Base-by-base conservation (phyloP, 495 filamentous ascomycete species). In the Penicillium verhagenii region DNA sequence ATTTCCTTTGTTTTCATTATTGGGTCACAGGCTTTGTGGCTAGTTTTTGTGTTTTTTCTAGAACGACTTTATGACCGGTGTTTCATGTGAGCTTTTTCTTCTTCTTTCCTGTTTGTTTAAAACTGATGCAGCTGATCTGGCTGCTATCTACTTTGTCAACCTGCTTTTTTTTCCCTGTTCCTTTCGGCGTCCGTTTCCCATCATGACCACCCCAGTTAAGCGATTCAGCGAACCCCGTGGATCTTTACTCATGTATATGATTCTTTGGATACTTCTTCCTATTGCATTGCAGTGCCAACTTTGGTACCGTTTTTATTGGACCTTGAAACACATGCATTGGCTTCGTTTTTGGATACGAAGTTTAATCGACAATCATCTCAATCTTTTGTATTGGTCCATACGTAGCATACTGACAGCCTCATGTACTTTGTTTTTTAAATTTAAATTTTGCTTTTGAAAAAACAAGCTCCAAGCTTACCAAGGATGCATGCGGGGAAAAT, bases 31-130 rank as follows among this genome's bases (percentile, higher is more conserved):
- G 33, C 33, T 16, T n/a, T 20, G 45, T 38, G 6, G 16, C 53
- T 45, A 40, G 52, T 31, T 24, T 54, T 47, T 23, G 21, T 48
- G 51, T 50, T 3, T 45, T 53, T 60, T 52, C 53, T 54, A 57
- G 42, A 52, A 68, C 48, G 65, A 68, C 57, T 56, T 66, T 20
- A 68, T 61, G 65, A 68, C 52, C 38, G 65, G 65, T 65, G 65
- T 68, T 66, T 39, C 35, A 58, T 58, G 50, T 51, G 31, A 35
- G 14, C 13, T 35, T 35, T 52, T 53, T 29, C 20, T 25, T 35
- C 52, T 53, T 29, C 20, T 25, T 50, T 53, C 37, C n/a, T 54
- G 16, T 52, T 52, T n/a, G 49, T 56, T 45, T 21, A 26, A 33
- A 44, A 51, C 26, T 46, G 43, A 50, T 33, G 52, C 58, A 57